These are phyloP conservation scores for Citrus sp. DNA, from an alignment of 345 rosid genomes.

Conservation along the genomic window DNA sequence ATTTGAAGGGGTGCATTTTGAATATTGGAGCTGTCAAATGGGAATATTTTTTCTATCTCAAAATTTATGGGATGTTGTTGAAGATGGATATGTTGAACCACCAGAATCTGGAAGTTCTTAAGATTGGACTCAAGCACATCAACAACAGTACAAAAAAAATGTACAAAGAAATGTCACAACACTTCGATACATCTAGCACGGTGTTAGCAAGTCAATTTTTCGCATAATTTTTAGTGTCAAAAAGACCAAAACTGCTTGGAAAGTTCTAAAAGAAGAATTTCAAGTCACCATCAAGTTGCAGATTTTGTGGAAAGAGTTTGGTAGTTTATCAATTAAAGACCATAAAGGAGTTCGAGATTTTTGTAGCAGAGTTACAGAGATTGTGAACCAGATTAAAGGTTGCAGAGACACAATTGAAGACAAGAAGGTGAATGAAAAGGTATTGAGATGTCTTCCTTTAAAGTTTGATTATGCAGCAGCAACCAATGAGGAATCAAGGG, in stretches of 20 bases:
- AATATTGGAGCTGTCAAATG: too few species aligned
- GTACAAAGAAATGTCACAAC: not conserved
- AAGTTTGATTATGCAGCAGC: not conserved
- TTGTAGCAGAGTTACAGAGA: not conserved
- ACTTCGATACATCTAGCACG: not conserved
- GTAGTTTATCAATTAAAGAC: not conserved
- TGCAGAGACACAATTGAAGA: not conserved
- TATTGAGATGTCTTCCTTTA: not conserved
- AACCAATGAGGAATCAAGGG: not conserved
- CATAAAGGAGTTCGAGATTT: not conserved
- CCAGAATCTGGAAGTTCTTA: not conserved
- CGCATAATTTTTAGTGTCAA: not conserved
- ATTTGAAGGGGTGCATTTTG: too few species aligned
- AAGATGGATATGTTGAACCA: not conserved
- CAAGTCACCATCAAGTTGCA: not conserved
- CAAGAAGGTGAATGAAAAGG: not conserved
- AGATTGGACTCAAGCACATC: not conserved
- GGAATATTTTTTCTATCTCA: too few species aligned
- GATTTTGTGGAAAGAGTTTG: not conserved
- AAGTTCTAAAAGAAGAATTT: not conserved
- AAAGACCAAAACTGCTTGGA: not conserved
- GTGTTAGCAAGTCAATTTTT: not conserved
- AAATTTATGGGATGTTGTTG: too few species aligned
- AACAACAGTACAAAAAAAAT: not conserved
- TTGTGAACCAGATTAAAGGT: not conserved